Evolutionary conservation across 148 eudicot species (phyloP).

Genomic region (Dysphania ambrosioides): DNA sequence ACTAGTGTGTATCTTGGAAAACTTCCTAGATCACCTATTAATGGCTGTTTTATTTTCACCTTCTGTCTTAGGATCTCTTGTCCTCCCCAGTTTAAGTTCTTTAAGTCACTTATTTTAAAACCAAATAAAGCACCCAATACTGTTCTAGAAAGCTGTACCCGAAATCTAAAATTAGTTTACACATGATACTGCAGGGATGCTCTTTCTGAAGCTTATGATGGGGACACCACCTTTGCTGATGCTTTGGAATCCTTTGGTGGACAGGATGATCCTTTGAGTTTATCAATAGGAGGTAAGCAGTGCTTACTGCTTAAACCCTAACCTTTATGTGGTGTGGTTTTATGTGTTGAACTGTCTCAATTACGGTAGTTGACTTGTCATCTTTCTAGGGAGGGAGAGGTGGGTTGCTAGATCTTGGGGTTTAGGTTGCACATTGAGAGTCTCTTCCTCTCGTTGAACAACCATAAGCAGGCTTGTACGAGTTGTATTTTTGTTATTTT

Average conservation of each 20-base stretch:
- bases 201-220: conserved; percentile 74
- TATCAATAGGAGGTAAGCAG: conserved; percentile 81
- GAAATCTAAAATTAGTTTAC: background rate
- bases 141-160: too few species aligned
- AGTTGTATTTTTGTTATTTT: too few species aligned
- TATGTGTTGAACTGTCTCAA: background rate
- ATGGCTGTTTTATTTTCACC: background rate
- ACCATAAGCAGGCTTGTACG: background rate
- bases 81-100: background rate
- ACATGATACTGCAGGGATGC: conserved; percentile 47
- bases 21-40: background rate
- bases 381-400: too few species aligned
- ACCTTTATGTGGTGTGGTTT: too few species aligned
- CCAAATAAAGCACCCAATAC: background rate
- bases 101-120: background rate
- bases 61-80: background rate
- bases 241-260: conserved; percentile 84
- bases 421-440: background rate
- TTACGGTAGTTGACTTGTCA: background rate
- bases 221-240: conserved; percentile 71
- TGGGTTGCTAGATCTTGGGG: too few species aligned
- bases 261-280: conserved; percentile 86
- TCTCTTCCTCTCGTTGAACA: background rate
- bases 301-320: background rate
- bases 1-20: background rate